Conservation (phyloP, 345 rosid genomes). For the Syzygium aromaticum region DNA sequence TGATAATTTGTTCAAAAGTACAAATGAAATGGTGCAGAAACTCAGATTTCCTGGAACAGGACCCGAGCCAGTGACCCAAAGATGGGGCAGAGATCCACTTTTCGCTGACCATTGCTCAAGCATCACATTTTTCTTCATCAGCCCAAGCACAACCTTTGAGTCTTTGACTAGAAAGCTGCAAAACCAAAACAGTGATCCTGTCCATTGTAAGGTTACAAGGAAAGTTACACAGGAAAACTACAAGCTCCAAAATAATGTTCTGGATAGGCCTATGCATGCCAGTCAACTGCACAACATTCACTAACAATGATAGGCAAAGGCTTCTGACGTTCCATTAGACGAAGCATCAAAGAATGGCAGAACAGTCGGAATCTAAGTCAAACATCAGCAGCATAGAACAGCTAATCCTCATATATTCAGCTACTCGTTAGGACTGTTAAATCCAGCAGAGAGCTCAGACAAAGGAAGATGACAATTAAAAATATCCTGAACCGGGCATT, state of each 20-base stretch:
- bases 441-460: background rate
- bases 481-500: background rate
- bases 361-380: background rate
- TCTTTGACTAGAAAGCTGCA: background rate
- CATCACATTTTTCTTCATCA: conserved; percentile 19
- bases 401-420: background rate
- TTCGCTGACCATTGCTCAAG: conserved; percentile 5
- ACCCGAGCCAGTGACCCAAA: background rate
- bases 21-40: background rate
- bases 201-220: background rate
- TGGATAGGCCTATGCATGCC: background rate
- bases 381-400: background rate
- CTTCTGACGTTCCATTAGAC: background rate
- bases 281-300: background rate
- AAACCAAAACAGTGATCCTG: background rate
- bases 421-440: background rate
- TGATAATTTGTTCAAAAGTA: background rate
- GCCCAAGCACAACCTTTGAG: conserved; percentile 11
- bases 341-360: background rate
- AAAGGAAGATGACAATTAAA: background rate
- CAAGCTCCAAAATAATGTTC: background rate
- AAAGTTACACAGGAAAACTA: background rate
- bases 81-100: background rate
- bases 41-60: background rate
- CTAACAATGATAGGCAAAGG: background rate